Percentiles rank a stretch among this genome's conserved stretches.
Evolutionary conservation across 495 filamentous ascomycete genomes (phyloP).

Genomic region (Penicillium atrosanguineum): DNA sequence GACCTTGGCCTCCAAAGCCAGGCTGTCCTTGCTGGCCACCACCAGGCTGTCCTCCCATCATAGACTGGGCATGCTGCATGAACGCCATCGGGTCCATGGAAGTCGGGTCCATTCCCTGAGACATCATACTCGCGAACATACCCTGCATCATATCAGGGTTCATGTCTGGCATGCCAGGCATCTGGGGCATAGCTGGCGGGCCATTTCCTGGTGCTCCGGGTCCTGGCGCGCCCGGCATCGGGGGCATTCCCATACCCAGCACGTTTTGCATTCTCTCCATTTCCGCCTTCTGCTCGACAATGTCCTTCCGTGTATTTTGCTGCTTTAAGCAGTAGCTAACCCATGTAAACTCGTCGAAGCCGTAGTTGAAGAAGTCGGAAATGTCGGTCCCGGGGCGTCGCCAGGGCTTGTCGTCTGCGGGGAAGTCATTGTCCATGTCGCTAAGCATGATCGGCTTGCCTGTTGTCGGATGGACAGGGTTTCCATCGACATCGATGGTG

Average conservation of each 20-base stretch:
- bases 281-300: constrained; percentile 76
- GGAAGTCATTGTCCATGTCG: constrained; percentile 77
- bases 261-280: constrained; percentile 87
- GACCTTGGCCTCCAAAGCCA: constrained; percentile 33
- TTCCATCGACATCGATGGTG: constrained; percentile 79
- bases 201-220: constrained; percentile 35
- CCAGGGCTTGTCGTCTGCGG: constrained; percentile 86
- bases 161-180: constrained; percentile 71
- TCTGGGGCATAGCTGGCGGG: constrained; percentile 56
- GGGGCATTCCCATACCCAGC: constrained; percentile 70
- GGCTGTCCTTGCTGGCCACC: constrained; percentile 40
- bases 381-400: constrained; percentile 92
- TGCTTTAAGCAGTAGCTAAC: constrained; percentile 91
- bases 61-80: constrained; percentile 51
- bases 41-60: constrained; percentile 49
- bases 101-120: constrained; percentile 74
- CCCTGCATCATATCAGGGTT: constrained; percentile 73
- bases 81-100: constrained; percentile 69
- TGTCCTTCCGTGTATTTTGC: constrained; percentile 68
- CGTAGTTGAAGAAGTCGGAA: constrained; percentile 98
- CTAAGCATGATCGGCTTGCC: constrained; percentile 72
- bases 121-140: constrained; percentile 81
- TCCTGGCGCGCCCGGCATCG: constrained; percentile 59
- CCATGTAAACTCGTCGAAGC: constrained; percentile 99
- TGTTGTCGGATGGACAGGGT: constrained; percentile 68